A percentile compares a stretch with the other conserved stretches of the same genome.
Conservation (phyloP, 2,329 filamentous ascomycete genomes). For the Pseudocercospora pini-densiflorae region DNA sequence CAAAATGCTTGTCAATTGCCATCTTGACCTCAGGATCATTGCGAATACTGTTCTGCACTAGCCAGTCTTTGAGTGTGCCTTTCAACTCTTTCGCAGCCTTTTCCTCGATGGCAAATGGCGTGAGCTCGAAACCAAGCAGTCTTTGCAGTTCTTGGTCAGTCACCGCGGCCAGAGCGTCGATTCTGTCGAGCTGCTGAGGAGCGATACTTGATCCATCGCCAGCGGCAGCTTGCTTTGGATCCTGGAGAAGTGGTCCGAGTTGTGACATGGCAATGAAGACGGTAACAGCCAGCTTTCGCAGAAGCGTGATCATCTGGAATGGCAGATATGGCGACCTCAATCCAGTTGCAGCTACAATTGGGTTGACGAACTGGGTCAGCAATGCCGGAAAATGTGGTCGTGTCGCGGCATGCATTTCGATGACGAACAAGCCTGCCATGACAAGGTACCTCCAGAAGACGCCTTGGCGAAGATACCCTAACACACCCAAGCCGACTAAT, state of each 20-base stretch:
- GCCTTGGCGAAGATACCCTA: constrained; percentile 71
- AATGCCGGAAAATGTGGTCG: constrained; percentile 52
- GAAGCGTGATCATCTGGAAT: constrained; percentile 79
- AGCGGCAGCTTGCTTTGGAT: constrained; percentile 29
- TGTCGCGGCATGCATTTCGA: constrained; percentile 63
- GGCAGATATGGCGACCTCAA: constrained; percentile 71
- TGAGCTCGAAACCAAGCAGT: constrained; percentile 76
- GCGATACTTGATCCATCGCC: constrained; percentile 42
- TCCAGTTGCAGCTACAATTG: constrained; percentile 47
- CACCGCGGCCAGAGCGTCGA: constrained; percentile 64
- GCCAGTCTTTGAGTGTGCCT: constrained; percentile 78
- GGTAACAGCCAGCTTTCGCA: constrained; percentile 76
- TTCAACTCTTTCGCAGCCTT: constrained; percentile 67
- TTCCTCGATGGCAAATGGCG: constrained; percentile 77
- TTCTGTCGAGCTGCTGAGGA: constrained; percentile 68
- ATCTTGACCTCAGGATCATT: constrained; percentile 81
- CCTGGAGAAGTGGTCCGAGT: constrained; percentile 69
- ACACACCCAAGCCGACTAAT: constrained; percentile 65
- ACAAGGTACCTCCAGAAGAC: constrained; percentile 60
- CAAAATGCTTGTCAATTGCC: constrained; percentile 71
- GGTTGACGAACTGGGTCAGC: constrained; percentile 54
- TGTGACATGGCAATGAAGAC: constrained; percentile 83
- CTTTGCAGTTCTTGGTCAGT: constrained; percentile 72
- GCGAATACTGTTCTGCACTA: constrained; percentile 83
- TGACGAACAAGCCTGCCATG: constrained; percentile 58